phyloP scores from a whole-genome alignment of 129 eudicot species.

The Pseudognaphalium luteoalbum region DNA sequence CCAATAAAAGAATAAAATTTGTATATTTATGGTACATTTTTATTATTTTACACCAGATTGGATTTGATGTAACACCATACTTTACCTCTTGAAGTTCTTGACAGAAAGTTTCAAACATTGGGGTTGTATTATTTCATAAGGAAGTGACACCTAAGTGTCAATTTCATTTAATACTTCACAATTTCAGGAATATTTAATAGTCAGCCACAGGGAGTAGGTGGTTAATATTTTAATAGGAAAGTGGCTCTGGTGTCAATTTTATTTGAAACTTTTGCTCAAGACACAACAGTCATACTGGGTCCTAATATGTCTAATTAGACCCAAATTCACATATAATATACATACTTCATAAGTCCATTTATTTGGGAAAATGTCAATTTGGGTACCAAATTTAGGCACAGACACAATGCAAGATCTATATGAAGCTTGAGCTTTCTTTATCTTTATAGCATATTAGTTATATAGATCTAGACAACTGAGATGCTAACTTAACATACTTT shows the following conservation, averaged over 20 bases:
- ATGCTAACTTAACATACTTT: conserved; percentile 20
- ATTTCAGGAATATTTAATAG: conserved; percentile 13
- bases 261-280: conserved; percentile 18
- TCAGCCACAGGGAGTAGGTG: conserved; percentile 19
- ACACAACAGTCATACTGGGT: conserved; percentile 25
- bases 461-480: conserved; percentile 20
- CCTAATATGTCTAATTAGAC: conserved; percentile 20
- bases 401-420: conserved; percentile 3
- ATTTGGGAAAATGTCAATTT: conserved; percentile 23
- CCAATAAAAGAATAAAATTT: too few species aligned
- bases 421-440: conserved; percentile 30
- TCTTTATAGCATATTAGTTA: conserved; percentile 15
- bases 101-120: too few species aligned
- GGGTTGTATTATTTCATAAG: too few species aligned
- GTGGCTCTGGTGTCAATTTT: conserved; percentile 8
- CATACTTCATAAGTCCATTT: not conserved
- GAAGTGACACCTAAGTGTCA: too few species aligned
- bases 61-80: too few species aligned
- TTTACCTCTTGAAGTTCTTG: too few species aligned
- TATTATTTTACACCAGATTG: too few species aligned
- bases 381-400: conserved; percentile 18
- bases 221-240: conserved; percentile 2
- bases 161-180: not conserved
- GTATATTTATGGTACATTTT: too few species aligned
- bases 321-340: conserved; percentile 12